Conservation (phyloP, 495 filamentous ascomycete species). For the Podospora tetraspora region DNA sequence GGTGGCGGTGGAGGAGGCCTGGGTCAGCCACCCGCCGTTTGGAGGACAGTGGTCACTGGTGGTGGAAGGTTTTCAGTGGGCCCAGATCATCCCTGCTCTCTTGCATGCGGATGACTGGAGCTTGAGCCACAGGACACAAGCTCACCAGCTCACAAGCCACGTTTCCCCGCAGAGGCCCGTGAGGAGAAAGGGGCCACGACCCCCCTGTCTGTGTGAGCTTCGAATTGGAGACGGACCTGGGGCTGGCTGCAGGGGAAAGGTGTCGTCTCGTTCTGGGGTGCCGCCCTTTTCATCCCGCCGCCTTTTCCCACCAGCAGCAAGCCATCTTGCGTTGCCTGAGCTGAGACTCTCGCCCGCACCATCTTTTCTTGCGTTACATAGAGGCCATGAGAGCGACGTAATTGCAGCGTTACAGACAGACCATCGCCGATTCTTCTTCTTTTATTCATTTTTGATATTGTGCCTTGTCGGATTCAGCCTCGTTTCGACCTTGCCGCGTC, state of each 20-base stretch:
- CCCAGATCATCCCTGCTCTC: neutral
- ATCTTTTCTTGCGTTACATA: neutral
- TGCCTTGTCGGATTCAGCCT: neutral
- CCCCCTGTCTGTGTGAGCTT: neutral
- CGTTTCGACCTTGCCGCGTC: neutral
- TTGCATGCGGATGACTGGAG: neutral
- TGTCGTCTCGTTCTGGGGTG: slow-evolving; percentile 2
- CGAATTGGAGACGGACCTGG: neutral
- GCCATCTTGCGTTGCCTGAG: neutral
- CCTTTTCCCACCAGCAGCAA: neutral
- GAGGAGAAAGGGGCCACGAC: neutral
- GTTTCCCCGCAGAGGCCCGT: neutral
- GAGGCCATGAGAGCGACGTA: neutral
- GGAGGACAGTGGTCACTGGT: no score
- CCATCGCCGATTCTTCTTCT: neutral
- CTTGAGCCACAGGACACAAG: neutral
- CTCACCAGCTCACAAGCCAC: neutral
- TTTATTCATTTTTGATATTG: neutral
- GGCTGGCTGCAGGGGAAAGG: slow-evolving; percentile 4
- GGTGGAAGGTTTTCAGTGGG: neutral
- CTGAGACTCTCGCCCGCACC: neutral
- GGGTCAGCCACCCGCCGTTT: neutral
- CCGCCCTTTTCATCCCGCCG: neutral
- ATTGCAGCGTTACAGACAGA: neutral
- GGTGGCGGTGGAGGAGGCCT: neutral